Base-by-base conservation (phyloP, 306 rosid genomes). In the Coriaria nepalensis region DNA sequence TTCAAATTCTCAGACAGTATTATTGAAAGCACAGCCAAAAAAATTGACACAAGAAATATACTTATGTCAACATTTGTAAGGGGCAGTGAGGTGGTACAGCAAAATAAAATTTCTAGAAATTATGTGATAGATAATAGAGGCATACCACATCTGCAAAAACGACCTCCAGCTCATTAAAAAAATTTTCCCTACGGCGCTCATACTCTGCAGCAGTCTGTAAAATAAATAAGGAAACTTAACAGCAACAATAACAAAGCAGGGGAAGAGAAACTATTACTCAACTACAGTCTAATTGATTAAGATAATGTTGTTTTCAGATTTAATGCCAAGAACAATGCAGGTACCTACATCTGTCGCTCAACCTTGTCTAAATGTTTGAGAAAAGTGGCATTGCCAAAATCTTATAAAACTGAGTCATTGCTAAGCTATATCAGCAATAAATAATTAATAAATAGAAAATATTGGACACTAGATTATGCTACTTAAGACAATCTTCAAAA, bases 201-300 rank as follows among this genome's bases (percentile, higher is more conserved):
- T 88, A 88, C 75, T 88, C 97, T 32, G 97, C 97, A 56, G 97
- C 97, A 61, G 97, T 88, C 97, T 88, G 66, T 34, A 50, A 74
- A 66, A 56, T 33, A 60, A 39, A 37, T 33, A 36, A 49, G 8
- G 8, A 38, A 36, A 49, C 13, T 44, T 39, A 44, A 41, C 32
- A 12, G 45, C 52, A 53, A 10, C 9, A 15, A 29, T 11, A 5
- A 0, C 5, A 10, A 6, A 39, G 8, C 8, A 20, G 47, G 20
- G 33, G n/a, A 51, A 43, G 1, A 42, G 40, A 11, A 4, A 12
- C 6, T 13, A 10, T 33, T 0, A 10, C 37, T 20, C 29, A 20
- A 20, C 1, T 20, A 20, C 29, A 10, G 13, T 50, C 41, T 33
- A 0, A 36, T 5, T 9, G 6, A 33, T 10, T 5, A 10, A 8